These are phyloP conservation scores for Lathyrus oleraceus DNA, from an alignment of 306 rosid genomes.

Conservation along the genomic window DNA sequence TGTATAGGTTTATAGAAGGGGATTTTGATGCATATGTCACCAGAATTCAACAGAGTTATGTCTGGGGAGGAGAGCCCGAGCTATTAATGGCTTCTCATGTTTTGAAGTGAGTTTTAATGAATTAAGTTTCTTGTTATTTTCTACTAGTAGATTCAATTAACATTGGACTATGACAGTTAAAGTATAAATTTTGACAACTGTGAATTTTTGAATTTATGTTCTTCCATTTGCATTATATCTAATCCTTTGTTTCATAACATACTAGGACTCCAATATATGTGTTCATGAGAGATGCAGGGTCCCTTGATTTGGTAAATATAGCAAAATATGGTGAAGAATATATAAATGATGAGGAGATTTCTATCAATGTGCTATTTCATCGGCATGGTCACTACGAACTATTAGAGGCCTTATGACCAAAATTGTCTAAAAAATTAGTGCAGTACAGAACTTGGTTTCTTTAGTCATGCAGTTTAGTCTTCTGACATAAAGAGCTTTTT, in stretches of 20 bases:
- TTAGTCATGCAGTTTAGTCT: constrained; percentile 36
- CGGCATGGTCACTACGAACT: constrained; percentile 95
- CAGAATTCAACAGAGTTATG: constrained; percentile 68
- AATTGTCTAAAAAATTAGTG: constrained; percentile 40
- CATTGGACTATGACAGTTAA: background rate
- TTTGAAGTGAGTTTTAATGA: constrained; percentile 59
- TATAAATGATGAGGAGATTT: constrained; percentile 48
- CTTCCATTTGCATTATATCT: constrained; percentile 5
- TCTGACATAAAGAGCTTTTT: constrained; percentile 25
- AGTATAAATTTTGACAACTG: background rate
- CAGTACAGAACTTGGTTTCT: constrained; percentile 7
- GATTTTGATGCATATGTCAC: constrained; percentile 80
- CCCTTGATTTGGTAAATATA: constrained; percentile 65
- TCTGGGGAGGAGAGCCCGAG: constrained; percentile 98
- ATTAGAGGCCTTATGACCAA: constrained; percentile 55
- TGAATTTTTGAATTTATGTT: background rate
- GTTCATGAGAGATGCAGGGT: constrained; percentile 67
- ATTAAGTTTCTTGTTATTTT: background rate
- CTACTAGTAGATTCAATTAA: background rate
- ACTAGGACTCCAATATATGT: constrained; percentile 78
- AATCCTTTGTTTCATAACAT: constrained; percentile 25
- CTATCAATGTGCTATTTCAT: constrained; percentile 84
- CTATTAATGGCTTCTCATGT: constrained; percentile 94
- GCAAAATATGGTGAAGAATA: constrained; percentile 87
- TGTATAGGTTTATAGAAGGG: constrained; percentile 80